phyloP scores from a whole-genome alignment of 305 asterid species.

The Striga hermonthica region DNA sequence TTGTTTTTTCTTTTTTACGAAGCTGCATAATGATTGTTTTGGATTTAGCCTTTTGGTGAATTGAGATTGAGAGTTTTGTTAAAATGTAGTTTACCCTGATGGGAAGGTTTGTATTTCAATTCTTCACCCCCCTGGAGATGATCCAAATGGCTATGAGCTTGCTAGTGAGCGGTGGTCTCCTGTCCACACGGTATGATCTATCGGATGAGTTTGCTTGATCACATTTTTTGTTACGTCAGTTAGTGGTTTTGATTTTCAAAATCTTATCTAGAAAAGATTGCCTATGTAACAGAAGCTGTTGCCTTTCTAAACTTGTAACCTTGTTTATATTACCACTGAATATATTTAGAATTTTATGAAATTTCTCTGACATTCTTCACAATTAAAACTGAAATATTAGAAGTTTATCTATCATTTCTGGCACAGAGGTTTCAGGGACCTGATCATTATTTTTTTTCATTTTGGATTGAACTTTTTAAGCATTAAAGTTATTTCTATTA shows the following conservation, averaged over 20 bases:
- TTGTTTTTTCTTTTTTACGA: conserved; percentile 28
- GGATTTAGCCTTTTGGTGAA: conserved; percentile 15
- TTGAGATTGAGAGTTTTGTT: conserved; percentile 18
- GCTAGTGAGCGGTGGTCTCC: conserved; percentile 99
- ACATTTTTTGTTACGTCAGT: conserved; percentile 5
- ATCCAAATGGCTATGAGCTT: conserved; percentile 96
- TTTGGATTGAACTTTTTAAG: background rate
- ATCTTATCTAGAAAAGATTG: conserved; percentile 21
- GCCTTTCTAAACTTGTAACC: background rate
- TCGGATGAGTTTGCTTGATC: conserved; percentile 20
- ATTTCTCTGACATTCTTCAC: background rate
- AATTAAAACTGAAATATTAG: background rate
- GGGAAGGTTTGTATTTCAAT: conserved; percentile 98
- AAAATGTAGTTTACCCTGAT: conserved; percentile 69
- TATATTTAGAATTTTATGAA: background rate
- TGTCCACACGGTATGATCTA: conserved; percentile 82
- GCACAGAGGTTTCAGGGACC: background rate
- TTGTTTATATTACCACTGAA: background rate
- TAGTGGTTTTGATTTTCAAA: conserved; percentile 4
- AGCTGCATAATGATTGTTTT: conserved; percentile 18
- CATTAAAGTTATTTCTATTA: background rate
- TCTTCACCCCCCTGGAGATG: conserved; percentile 97
- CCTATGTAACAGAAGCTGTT: background rate
- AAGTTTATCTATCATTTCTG: conserved; percentile 9
- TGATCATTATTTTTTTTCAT: background rate